Conservation (phyloP, 768 basidiomycete genomes). For the Lactarius evosmus region DNA sequence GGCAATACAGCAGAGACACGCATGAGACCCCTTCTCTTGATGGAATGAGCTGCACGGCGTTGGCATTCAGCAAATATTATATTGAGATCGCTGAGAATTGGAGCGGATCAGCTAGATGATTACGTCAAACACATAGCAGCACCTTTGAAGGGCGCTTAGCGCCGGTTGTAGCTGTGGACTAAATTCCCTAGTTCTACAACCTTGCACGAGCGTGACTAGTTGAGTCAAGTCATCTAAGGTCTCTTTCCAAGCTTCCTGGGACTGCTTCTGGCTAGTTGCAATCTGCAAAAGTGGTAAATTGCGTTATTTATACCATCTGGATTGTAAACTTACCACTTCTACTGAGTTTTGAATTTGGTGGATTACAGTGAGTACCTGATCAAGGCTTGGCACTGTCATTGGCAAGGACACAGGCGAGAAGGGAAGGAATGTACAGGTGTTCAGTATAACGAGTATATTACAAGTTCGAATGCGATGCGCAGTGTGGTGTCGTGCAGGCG, state of each 20-base stretch:
- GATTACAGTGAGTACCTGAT: conserved; percentile 20
- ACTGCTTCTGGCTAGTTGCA: conserved; percentile 15
- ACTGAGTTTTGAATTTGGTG: conserved; percentile 9
- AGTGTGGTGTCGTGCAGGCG: conserved; percentile 11
- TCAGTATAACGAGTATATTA: conserved; percentile 12
- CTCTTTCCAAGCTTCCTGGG: conserved; percentile 3
- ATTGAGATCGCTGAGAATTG: conserved; percentile 8
- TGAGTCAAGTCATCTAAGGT: conserved; percentile 4
- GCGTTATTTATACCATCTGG: neutral
- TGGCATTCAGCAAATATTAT: conserved; percentile 4
- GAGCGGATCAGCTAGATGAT: neutral
- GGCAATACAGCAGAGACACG: conserved; percentile 17
- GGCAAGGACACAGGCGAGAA: conserved; percentile 2
- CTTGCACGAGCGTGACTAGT: conserved; percentile 9
- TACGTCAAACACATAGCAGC: neutral
- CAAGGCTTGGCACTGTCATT: conserved; percentile 18
- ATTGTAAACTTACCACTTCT: conserved; percentile 11
- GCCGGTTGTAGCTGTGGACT: conserved; percentile 10
- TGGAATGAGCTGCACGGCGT: neutral
- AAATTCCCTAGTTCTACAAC: neutral
- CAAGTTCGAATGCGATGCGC: conserved; percentile 9
- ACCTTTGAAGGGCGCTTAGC: conserved; percentile 9
- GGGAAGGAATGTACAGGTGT: conserved; percentile 3
- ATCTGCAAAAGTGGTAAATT: neutral
- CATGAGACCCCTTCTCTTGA: conserved; percentile 9